A percentile compares a stretch with the other conserved stretches of the same genome.
Conservation (phyloP, 75 land plant species). For the Pinus tabuliformis region DNA sequence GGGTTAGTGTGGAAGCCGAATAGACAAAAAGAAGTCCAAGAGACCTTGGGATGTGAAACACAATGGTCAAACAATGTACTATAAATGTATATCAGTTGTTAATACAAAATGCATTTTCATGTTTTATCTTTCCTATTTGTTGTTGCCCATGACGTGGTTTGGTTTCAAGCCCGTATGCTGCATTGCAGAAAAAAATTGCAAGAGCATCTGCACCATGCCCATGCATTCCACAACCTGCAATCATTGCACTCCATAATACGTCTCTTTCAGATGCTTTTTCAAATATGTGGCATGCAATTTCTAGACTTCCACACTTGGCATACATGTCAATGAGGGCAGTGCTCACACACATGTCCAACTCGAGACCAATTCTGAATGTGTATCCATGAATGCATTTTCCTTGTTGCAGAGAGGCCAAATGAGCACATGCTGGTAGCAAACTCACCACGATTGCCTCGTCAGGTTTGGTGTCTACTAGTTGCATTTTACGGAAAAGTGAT, state of each 20-base stretch:
- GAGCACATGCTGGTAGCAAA: conserved; percentile 52
- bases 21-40: too few species aligned
- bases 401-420: conserved; percentile 25
- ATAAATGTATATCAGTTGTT: too few species aligned
- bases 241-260: conserved; percentile 72
- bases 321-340: conserved; percentile 70
- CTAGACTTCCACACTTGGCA: conserved; percentile 39
- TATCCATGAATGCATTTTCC: conserved; percentile 52
- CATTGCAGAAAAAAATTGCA: too few species aligned
- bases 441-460: conserved; percentile 54
- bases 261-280: conserved; percentile 34
- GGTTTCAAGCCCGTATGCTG: too few species aligned
- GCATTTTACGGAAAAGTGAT: conserved; percentile 36
- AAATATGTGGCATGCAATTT: conserved; percentile 41
- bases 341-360: conserved; percentile 38
- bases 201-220: too few species aligned
- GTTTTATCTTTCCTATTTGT: too few species aligned
- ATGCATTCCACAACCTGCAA: conserved; percentile 24
- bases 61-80: too few species aligned
- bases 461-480: conserved; percentile 27
- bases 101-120: too few species aligned
- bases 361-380: conserved; percentile 45
- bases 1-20: too few species aligned
- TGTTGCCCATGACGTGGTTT: too few species aligned
- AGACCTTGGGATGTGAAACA: too few species aligned